phyloP scores from a whole-genome alignment of 2,329 filamentous ascomycete genomes.

The Parafenestella ontariensis region DNA sequence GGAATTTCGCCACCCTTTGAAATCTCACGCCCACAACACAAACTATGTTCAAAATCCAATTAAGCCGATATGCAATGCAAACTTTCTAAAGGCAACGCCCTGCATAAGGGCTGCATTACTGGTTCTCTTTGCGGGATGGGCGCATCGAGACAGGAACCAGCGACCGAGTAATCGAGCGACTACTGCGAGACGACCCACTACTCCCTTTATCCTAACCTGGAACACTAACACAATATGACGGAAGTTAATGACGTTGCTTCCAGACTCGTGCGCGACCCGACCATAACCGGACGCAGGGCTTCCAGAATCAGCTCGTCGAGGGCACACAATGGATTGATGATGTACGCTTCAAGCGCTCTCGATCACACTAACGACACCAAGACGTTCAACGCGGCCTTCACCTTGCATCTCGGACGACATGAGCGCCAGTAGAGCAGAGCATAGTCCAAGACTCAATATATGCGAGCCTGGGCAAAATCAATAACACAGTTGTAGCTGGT shows the following conservation, averaged over 20 bases:
- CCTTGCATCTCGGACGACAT: not conserved
- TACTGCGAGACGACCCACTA: not conserved
- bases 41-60: not conserved
- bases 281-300: constrained; percentile 2
- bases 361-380: not conserved
- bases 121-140: not conserved
- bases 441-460: constrained; percentile 10
- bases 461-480: constrained; percentile 1
- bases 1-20: constrained; percentile 14
- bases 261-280: constrained; percentile 6
- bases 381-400: not conserved
- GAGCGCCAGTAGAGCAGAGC: constrained; percentile 4
- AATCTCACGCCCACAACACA: constrained; percentile 5
- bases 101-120: not conserved
- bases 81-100: not conserved
- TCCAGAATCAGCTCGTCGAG: not conserved
- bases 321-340: constrained; percentile 6
- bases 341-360: not conserved
- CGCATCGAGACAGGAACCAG: not conserved
- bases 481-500: not conserved
- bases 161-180: not conserved
- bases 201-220: not conserved
- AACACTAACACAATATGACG: not conserved
- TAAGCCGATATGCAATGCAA: not conserved
- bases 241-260: constrained; percentile 8